Evolutionary conservation across 2,329 filamentous ascomycete genomes (phyloP).

Genomic region (Neospermospora avenae): DNA sequence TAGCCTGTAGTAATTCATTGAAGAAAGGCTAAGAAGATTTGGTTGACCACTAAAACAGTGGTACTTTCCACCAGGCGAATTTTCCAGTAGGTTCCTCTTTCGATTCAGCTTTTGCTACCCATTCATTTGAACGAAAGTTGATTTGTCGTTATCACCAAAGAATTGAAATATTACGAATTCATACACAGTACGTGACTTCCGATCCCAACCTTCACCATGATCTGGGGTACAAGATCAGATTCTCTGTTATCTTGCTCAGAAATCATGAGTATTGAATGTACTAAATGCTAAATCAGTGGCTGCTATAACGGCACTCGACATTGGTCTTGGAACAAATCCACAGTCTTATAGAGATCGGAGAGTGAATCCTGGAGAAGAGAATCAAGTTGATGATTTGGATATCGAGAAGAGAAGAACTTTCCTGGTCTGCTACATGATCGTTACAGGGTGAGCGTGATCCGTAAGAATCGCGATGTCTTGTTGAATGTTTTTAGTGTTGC

Average conservation of each 20-base stretch:
- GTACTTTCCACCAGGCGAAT: conserved; percentile 44
- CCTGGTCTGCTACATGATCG: conserved; percentile 37
- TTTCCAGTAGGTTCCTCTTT: conserved; percentile 24
- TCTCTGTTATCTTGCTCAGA: too few species aligned
- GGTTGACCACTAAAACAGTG: too few species aligned
- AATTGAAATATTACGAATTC: conserved; percentile 47
- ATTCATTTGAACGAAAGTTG: too few species aligned
- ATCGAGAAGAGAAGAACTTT: conserved; percentile 39
- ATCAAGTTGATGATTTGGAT: conserved; percentile 14
- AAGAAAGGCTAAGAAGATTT: too few species aligned
- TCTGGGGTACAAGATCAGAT: too few species aligned
- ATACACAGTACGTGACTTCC: too few species aligned
- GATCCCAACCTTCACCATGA: too few species aligned
- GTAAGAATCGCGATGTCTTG: background rate
- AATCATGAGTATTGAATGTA: too few species aligned
- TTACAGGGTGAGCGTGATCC: conserved; percentile 26
- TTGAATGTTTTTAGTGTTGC: conserved; percentile 33
- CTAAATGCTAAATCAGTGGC: too few species aligned
- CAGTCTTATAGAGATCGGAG: conserved; percentile 13
- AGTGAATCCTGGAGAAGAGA: background rate
- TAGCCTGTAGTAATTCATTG: background rate
- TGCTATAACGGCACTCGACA: conserved; percentile 41
- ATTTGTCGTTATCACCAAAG: too few species aligned
- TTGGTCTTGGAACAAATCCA: conserved; percentile 25
- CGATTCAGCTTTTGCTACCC: background rate